A percentile compares a stretch with the other conserved stretches of the same genome.
phyloP scores from a whole-genome alignment of 2,329 filamentous ascomycete species.

The Xylariaceae sp. region DNA sequence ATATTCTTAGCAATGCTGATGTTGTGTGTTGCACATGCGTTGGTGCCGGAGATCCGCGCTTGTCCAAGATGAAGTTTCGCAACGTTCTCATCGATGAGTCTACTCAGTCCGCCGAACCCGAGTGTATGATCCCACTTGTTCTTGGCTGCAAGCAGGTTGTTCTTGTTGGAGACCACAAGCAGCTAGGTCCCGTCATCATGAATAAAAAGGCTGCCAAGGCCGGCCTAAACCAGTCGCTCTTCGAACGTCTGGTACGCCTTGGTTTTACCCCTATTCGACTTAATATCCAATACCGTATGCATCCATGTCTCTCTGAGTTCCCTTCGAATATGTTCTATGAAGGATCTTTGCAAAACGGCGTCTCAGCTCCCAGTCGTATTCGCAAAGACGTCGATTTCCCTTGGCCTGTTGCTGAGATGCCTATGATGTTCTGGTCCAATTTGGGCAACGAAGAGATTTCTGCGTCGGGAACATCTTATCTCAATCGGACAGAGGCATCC shows the following conservation, averaged over 20 bases:
- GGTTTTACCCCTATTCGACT: slow-evolving; percentile 88
- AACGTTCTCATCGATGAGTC: slow-evolving; percentile 98
- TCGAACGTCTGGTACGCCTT: slow-evolving; percentile 94
- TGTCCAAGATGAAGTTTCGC: slow-evolving; percentile 97
- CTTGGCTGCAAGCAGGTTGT: slow-evolving; percentile 98
- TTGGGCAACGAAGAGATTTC: slow-evolving; percentile 97
- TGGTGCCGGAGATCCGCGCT: slow-evolving; percentile 91
- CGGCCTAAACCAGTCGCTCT: slow-evolving; percentile 96
- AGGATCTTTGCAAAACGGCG: slow-evolving; percentile 93
- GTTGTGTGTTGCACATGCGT: slow-evolving; percentile 99
- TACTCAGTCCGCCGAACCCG: slow-evolving; percentile 95
- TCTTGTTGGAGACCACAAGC: slow-evolving; percentile 97
- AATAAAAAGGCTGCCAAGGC: slow-evolving; percentile 99
- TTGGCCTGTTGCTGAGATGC: slow-evolving; percentile 91
- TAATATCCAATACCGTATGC: slow-evolving; percentile 99
- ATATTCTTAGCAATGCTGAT: slow-evolving; percentile 93
- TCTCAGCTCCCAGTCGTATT: slow-evolving; percentile 86
- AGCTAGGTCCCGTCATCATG: slow-evolving; percentile 98
- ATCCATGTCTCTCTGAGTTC: slow-evolving; percentile 95
- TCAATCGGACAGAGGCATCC: slow-evolving; percentile 95
- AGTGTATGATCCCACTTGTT: slow-evolving; percentile 98
- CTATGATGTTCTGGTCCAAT: slow-evolving; percentile 99
- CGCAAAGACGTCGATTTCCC: slow-evolving; percentile 96
- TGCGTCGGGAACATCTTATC: slow-evolving; percentile 94
- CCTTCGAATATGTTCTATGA: slow-evolving; percentile 99